A percentile compares a stretch with the other conserved stretches of the same genome.
phyloP scores from a whole-genome alignment of 176 grass and related monocot genomes.

The Lolium rigidum region DNA sequence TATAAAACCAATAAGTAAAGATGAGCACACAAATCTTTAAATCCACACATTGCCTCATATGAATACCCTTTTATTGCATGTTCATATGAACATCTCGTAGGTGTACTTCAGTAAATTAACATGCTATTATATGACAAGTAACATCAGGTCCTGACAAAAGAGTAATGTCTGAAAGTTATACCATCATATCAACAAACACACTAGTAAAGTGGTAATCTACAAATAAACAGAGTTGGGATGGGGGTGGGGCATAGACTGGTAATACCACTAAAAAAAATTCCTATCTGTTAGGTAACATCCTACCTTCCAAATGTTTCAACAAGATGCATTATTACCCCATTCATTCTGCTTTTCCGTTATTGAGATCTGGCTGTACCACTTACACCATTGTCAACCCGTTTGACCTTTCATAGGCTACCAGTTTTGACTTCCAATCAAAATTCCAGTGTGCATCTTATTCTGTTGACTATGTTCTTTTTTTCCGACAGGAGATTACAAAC shows the following conservation, averaged over 20 bases:
- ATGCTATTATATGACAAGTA: neutral
- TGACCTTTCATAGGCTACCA: constrained; percentile 33
- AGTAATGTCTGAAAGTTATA: constrained; percentile 19
- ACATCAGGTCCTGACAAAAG: constrained; percentile 31
- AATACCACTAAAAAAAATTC: constrained; percentile 23
- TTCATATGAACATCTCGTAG: constrained; percentile 41
- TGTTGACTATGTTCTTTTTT: no score
- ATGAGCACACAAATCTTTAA: constrained; percentile 20
- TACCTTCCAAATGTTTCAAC: constrained; percentile 38
- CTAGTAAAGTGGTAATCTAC: neutral
- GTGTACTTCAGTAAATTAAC: neutral
- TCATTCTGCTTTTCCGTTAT: constrained; percentile 47
- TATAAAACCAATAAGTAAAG: constrained; percentile 36
- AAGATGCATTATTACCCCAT: constrained; percentile 46
- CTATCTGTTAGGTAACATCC: constrained; percentile 46
- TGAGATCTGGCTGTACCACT: constrained; percentile 40
- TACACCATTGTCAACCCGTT: constrained; percentile 47
- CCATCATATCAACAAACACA: constrained; percentile 30
- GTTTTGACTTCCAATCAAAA: constrained; percentile 39
- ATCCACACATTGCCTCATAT: neutral
- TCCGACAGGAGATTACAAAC: no score
- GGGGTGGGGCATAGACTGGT: neutral
- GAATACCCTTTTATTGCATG: neutral
- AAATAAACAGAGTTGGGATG: neutral
- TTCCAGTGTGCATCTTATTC: constrained; percentile 26